These are phyloP conservation scores for Gypsophila paniculata DNA, from an alignment of 179 eudicot species.

Conservation along the genomic window DNA sequence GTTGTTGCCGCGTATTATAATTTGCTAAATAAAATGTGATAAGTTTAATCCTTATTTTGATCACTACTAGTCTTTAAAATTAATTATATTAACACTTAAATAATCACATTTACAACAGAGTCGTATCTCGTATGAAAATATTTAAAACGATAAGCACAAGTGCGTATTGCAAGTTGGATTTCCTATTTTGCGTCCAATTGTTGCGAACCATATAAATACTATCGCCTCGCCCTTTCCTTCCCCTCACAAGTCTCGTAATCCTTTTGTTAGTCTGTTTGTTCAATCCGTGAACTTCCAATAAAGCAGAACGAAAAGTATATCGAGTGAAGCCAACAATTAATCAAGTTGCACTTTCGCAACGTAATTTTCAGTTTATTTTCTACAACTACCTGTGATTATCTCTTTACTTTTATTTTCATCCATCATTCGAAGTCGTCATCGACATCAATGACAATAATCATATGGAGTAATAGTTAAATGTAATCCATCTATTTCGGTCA, in stretches of 20 bases:
- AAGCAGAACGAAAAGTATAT: not conserved
- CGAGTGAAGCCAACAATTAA: not conserved
- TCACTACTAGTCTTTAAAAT: too few species aligned
- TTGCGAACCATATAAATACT: not conserved
- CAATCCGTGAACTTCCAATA: slow-evolving; percentile 10
- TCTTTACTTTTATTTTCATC: not conserved
- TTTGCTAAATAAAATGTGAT: too few species aligned
- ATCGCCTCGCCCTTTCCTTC: not conserved
- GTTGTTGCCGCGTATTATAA: too few species aligned
- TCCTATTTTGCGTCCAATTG: not conserved
- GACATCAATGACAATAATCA: not conserved
- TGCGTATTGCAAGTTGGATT: not conserved
- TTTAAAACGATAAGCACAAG: not conserved
- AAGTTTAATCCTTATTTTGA: too few species aligned
- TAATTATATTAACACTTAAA: too few species aligned
- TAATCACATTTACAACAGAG: too few species aligned
- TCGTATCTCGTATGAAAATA: not conserved
- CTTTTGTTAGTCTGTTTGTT: not conserved
- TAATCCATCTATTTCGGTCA: too few species aligned
- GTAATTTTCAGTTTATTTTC: not conserved
- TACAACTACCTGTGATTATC: not conserved
- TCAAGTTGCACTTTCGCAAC: not conserved
- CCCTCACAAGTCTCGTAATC: not conserved
- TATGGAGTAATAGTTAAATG: too few species aligned
- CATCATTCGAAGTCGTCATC: not conserved